phyloP scores from a whole-genome alignment of 768 basidiomycete species.

The Collybia mongolica region DNA sequence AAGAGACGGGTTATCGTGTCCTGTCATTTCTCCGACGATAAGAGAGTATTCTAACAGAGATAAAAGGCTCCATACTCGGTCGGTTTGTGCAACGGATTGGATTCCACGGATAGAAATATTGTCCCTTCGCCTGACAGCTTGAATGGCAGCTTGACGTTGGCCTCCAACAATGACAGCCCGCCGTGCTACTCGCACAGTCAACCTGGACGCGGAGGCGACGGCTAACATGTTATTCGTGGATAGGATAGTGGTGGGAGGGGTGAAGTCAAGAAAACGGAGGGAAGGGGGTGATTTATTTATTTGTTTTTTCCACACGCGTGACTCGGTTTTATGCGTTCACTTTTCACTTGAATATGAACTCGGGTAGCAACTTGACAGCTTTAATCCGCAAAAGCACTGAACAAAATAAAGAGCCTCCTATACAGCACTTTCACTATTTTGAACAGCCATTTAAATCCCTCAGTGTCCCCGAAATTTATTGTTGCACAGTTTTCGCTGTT shows the following conservation, averaged over 20 bases:
- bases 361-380: slow-evolving; percentile 4
- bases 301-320: slow-evolving; percentile 21
- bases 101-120: slow-evolving; percentile 39
- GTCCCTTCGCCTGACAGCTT: slow-evolving; percentile 36
- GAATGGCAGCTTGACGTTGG: slow-evolving; percentile 42
- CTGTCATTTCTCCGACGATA: slow-evolving; percentile 35
- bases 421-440: slow-evolving; percentile 7
- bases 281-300: slow-evolving; percentile 11
- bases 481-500: slow-evolving; percentile 29
- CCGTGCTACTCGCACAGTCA: slow-evolving; percentile 34
- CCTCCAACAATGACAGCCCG: slow-evolving; percentile 50
- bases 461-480: slow-evolving; percentile 6
- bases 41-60: background rate
- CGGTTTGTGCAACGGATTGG: slow-evolving; percentile 70
- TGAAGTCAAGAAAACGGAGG: slow-evolving; percentile 9
- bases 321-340: slow-evolving; percentile 14
- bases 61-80: slow-evolving; percentile 50
- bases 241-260: slow-evolving; percentile 12
- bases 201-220: slow-evolving; percentile 30
- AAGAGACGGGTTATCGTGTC: slow-evolving; percentile 96
- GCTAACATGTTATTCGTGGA: slow-evolving; percentile 30
- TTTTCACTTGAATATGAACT: too few relatives aligned
- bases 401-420: slow-evolving; percentile 9
- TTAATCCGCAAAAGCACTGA: background rate
- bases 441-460: slow-evolving; percentile 5